These are phyloP conservation scores for Tubosaeta sp. DNA, from an alignment of 768 basidiomycete species.

Conservation along the genomic window DNA sequence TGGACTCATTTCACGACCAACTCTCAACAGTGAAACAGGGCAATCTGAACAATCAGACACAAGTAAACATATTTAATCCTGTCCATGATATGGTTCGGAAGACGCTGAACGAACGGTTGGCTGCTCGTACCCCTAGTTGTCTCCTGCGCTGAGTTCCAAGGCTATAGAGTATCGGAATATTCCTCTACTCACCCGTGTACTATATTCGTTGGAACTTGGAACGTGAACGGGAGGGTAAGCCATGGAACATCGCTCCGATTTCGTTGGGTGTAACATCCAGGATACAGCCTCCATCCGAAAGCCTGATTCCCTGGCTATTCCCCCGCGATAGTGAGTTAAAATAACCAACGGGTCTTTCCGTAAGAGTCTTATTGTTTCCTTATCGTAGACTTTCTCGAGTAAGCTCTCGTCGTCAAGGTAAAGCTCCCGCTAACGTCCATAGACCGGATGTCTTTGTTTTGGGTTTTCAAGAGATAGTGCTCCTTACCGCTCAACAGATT, in stretches of 20 bases:
- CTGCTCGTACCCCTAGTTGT: neutral
- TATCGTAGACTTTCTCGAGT: constrained; percentile 17
- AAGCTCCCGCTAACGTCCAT: constrained; percentile 23
- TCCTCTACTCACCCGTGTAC: constrained; percentile 68
- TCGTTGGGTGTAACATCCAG: constrained; percentile 6
- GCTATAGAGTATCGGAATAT: constrained; percentile 70
- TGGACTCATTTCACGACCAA: neutral
- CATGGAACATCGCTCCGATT: neutral
- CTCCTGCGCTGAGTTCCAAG: neutral
- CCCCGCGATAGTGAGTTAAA: constrained; percentile 64
- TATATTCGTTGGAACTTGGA: constrained; percentile 92
- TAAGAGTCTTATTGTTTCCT: neutral
- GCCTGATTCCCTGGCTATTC: constrained; percentile 86
- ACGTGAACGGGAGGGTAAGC: constrained; percentile 83
- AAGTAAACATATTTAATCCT: constrained; percentile 91
- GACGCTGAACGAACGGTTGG: constrained; percentile 65
- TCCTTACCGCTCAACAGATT: constrained; percentile 96
- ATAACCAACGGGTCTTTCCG: neutral
- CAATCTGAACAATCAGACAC: constrained; percentile 82
- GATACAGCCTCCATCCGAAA: constrained; percentile 68
- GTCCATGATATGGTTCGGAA: constrained; percentile 83
- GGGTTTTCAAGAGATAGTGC: constrained; percentile 97
- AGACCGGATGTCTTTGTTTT: constrained; percentile 89
- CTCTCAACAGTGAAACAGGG: constrained; percentile 52
- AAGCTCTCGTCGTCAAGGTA: constrained; percentile 1